Conservation (phyloP, 345 rosid genomes). For the Eucalyptus caleyi region DNA sequence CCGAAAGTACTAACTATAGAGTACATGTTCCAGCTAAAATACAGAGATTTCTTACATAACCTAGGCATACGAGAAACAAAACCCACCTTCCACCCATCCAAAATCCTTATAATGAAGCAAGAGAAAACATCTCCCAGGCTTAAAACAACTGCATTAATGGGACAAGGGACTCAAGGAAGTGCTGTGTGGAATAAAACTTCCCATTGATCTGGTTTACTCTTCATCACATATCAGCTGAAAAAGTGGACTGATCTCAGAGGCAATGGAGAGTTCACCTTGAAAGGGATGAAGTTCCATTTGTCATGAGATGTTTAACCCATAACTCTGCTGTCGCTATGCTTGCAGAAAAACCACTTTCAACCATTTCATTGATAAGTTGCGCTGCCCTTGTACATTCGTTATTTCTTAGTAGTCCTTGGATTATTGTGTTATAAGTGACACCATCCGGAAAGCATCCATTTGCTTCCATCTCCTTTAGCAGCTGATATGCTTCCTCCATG, state of each 20-base stretch:
- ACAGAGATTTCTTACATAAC: neutral
- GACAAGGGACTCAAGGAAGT: neutral
- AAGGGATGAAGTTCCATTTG: neutral
- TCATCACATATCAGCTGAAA: neutral
- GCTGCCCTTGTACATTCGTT: neutral
- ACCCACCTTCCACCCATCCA: neutral
- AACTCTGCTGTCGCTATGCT: neutral
- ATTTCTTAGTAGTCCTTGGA: neutral
- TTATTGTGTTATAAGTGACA: neutral
- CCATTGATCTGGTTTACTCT: neutral
- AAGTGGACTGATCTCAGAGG: neutral
- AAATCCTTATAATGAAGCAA: neutral
- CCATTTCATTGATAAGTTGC: neutral
- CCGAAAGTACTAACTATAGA: neutral
- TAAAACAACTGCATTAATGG: neutral
- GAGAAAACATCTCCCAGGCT: neutral
- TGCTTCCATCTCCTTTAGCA: neutral
- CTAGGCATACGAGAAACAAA: neutral
- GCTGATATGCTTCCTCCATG: neutral
- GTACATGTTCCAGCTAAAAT: neutral
- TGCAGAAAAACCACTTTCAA: neutral
- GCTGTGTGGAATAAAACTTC: neutral
- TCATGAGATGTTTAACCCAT: neutral
- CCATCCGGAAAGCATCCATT: neutral
- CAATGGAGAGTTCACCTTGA: neutral